Evolutionary conservation across 495 filamentous ascomycete species (phyloP), one percentile per base, ranked within the genome.

Genomic region (Parachaetomium inaequale): DNA sequence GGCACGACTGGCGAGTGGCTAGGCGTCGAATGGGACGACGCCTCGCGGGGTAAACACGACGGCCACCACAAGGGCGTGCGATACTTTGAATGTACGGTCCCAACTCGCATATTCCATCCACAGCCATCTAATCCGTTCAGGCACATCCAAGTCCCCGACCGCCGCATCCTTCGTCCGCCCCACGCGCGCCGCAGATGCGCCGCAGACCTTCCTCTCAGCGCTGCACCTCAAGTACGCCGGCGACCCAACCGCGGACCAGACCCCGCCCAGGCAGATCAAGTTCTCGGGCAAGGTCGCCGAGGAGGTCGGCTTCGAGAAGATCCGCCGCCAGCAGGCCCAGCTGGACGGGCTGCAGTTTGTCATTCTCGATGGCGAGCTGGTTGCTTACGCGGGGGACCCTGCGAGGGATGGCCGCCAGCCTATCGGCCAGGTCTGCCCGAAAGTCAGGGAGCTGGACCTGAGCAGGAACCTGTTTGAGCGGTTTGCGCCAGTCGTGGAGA

Each of bases 11-110:
- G 91, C 32, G 80, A 82, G 68, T 98, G 94, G 95, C 78, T 98
- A 21, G 94, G 94, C 28, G 91, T 98, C 21, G 94, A 98, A 80
- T 98, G 95, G 95, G 94, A 98, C 75, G 88, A 96, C 68, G 78
- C 85, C 57, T 78, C 76, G 43, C 79, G 91, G 68, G 95, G 94
- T 32, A 98, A 96, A 77, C 92, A 98, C 76, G 83, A 91, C 62
- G 94, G 95, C 11, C 84, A 87, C 59, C 85, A 93, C 76, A 84
- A 84, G 26, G 92, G 89, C 52, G 78, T 83, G 64, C 84, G 81
- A 59, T 97, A 98, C 71, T 98, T 98, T 67, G 79, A 81, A 66
- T 96, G 93, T 96, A 25, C 15, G 11, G 15, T 21, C 3, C 19
- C 17, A 42, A 23, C 14, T 21, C 17, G 6, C 15, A 6, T 17